phyloP scores from a whole-genome alignment of 1,284 basidiomycete species.

The Pyrrhoderma noxium region DNA sequence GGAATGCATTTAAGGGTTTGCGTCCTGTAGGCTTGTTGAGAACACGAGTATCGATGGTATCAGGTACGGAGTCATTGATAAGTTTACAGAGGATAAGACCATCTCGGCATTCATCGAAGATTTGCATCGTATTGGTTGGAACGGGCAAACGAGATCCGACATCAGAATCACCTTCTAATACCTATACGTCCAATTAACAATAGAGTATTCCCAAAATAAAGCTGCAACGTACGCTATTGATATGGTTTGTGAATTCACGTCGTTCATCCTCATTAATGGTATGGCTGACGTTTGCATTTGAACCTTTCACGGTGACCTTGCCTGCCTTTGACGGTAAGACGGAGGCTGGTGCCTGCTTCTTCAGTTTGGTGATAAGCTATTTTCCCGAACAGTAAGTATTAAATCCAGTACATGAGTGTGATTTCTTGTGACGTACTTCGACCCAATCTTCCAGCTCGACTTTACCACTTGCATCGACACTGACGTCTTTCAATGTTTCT shows the following conservation, averaged over 20 bases:
- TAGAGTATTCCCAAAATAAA: slow-evolving; percentile 9
- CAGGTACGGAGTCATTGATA: slow-evolving; percentile 98
- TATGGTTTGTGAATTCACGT: slow-evolving; percentile 94
- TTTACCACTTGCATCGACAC: slow-evolving; percentile 90
- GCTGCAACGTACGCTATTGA: slow-evolving; percentile 67
- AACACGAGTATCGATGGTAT: slow-evolving; percentile 98
- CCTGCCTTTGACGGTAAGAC: slow-evolving; percentile 73
- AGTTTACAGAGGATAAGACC: slow-evolving; percentile 96
- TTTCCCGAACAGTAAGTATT: slow-evolving; percentile 14
- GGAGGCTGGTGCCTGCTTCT: slow-evolving; percentile 43
- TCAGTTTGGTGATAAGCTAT: slow-evolving; percentile 79
- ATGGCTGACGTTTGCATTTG: slow-evolving; percentile 94
- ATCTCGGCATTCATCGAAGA: slow-evolving; percentile 96
- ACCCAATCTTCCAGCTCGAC: slow-evolving; percentile 99
- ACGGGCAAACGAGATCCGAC: slow-evolving; percentile 83
- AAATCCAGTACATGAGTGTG: slow-evolving; percentile 16
- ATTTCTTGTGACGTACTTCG: slow-evolving; percentile 51
- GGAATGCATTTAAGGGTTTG: slow-evolving; percentile 89
- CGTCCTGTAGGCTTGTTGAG: slow-evolving; percentile 78
- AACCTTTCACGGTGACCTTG: slow-evolving; percentile 91
- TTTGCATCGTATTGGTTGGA: slow-evolving; percentile 96
- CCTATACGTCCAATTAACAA: slow-evolving; percentile 37
- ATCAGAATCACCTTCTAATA: slow-evolving; percentile 86
- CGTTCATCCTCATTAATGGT: slow-evolving; percentile 98
- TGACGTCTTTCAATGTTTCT: slow-evolving; percentile 91